Conservation (phyloP, 768 basidiomycete species). For the Paxillus involutus region DNA sequence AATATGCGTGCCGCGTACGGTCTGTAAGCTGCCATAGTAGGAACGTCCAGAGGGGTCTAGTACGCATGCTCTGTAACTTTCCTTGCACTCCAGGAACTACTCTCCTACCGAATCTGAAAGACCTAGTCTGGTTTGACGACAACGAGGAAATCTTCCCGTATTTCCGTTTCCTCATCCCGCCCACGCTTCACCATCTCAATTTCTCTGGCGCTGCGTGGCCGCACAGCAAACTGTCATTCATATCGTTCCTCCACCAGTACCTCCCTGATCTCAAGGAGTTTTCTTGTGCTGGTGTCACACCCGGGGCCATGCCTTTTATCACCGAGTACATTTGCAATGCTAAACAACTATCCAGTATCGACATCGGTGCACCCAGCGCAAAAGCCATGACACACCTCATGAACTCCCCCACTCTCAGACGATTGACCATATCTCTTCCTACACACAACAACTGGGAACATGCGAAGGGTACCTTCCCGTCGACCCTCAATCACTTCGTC, state of each 20-base stretch:
- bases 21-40: background rate
- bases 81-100: background rate
- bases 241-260: conserved; percentile 3
- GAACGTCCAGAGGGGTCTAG: background rate
- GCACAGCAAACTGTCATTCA: background rate
- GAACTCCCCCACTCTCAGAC: background rate
- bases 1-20: conserved; percentile 5
- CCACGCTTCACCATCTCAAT: background rate
- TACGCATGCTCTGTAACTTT: background rate
- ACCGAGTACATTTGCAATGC: conserved; percentile 1
- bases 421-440: background rate
- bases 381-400: conserved; percentile 4
- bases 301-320: background rate
- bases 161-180: conserved; percentile 1
- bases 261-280: background rate
- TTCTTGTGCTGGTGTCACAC: background rate
- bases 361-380: background rate
- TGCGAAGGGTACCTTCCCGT: background rate
- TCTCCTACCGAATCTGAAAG: conserved; percentile 2
- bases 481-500: background rate
- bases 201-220: background rate
- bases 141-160: background rate
- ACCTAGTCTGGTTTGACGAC: background rate
- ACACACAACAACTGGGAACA: background rate
- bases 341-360: background rate